Percentiles rank a stretch among this genome's conserved stretches.
Evolutionary conservation across 768 basidiomycete genomes (phyloP).

Genomic region (Pholiota conissans): DNA sequence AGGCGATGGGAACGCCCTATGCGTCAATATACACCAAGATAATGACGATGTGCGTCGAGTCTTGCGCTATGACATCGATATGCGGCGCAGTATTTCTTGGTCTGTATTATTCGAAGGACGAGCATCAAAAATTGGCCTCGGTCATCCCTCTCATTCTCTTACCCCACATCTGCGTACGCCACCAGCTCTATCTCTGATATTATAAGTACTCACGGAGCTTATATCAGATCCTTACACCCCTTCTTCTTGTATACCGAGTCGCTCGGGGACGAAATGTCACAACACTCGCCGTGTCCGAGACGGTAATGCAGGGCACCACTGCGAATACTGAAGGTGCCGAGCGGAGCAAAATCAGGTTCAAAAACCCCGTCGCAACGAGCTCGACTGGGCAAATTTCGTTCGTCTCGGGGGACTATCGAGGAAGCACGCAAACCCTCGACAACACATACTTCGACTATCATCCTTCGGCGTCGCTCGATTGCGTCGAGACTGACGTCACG

Average conservation of each 20-base stretch:
- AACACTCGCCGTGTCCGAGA: not conserved
- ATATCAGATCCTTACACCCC: not conserved
- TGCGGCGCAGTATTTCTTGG: slow-evolving; percentile 2
- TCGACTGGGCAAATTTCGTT: not conserved
- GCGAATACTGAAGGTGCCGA: not conserved
- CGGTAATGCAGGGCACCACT: not conserved
- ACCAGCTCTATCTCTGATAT: not conserved
- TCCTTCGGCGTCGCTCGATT: not conserved
- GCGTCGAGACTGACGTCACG: not conserved
- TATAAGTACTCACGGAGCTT: not conserved
- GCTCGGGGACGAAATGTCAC: not conserved
- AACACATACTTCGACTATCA: not conserved
- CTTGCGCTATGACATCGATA: slow-evolving; percentile 7
- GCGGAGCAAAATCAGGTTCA: not conserved
- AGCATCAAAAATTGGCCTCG: not conserved
- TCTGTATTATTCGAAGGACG: not conserved
- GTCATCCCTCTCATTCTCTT: slow-evolving; percentile 2
- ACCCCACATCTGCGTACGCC: slow-evolving; percentile 2
- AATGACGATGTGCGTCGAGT: slow-evolving; percentile 13
- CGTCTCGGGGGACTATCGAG: not conserved
- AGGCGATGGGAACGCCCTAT: not conserved
- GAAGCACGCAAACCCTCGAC: not conserved
- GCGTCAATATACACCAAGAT: slow-evolving; percentile 10
- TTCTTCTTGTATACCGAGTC: not conserved
- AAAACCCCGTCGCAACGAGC: not conserved